These are phyloP conservation scores for Jaltomata sinuosa DNA, from an alignment of 257 asterid species.

Conservation along the genomic window DNA sequence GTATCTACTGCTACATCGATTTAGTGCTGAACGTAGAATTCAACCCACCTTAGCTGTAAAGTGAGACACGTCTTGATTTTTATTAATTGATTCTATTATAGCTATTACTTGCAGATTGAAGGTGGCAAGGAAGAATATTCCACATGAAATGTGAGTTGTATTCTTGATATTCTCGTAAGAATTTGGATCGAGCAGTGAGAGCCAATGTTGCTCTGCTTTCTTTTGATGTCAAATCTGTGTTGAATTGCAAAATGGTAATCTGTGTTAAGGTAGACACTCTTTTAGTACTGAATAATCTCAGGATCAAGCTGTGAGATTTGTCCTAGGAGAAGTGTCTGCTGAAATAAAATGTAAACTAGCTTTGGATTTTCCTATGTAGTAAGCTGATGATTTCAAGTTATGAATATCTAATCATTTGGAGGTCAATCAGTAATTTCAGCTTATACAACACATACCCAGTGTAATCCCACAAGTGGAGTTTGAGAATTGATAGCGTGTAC, in stretches of 20 bases:
- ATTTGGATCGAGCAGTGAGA: background rate
- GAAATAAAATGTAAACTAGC: background rate
- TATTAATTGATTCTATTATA: too few relatives aligned
- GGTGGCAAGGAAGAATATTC: background rate
- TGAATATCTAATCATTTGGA: background rate
- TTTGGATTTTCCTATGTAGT: background rate
- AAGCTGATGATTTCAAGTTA: background rate
- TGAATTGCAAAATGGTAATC: background rate
- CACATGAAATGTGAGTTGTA: background rate
- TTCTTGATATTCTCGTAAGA: background rate
- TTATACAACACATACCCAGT: too few relatives aligned
- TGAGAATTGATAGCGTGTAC: too few relatives aligned
- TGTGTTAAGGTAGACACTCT: background rate
- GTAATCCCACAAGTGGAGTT: too few relatives aligned
- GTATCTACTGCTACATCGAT: background rate
- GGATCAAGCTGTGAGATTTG: background rate
- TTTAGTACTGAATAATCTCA: background rate
- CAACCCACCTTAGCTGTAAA: background rate
- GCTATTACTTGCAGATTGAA: background rate
- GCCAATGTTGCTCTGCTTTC: background rate
- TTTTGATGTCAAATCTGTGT: background rate
- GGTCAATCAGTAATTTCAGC: background rate
- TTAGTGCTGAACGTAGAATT: background rate
- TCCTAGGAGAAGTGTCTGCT: background rate
- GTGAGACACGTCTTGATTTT: background rate